Conservation (phyloP, 2,329 filamentous ascomycete species). For the Trichoderma citrinoviride region DNA sequence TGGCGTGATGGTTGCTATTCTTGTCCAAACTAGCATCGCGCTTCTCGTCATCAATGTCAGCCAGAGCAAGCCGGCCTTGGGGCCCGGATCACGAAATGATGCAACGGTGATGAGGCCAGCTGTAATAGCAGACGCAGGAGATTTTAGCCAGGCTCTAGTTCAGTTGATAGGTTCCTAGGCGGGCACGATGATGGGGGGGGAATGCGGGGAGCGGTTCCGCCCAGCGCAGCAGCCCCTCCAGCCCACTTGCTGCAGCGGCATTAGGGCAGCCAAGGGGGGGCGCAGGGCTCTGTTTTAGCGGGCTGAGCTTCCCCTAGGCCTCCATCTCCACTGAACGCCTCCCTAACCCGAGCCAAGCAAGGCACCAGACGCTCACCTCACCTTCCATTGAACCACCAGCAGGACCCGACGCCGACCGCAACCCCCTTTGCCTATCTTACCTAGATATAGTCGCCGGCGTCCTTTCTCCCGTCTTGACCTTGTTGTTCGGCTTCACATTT, state of each 20-base stretch:
- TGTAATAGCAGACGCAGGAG: too few species aligned
- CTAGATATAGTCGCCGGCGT: too few species aligned
- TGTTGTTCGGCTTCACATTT: too few species aligned
- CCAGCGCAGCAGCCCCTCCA: background rate
- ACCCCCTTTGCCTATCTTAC: background rate
- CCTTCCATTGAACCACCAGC: too few species aligned
- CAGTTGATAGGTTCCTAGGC: background rate
- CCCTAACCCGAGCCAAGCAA: too few species aligned
- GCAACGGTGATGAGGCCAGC: constrained; percentile 10
- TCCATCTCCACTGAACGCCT: background rate
- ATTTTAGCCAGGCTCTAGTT: too few species aligned
- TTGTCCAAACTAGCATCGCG: too few species aligned
- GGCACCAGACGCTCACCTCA: too few species aligned
- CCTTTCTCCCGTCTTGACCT: too few species aligned
- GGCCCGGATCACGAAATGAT: constrained; percentile 1
- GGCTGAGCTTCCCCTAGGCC: background rate
- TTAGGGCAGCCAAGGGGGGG: background rate
- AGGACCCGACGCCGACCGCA: background rate
- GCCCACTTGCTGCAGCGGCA: too few species aligned
- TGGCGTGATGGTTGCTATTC: too few species aligned
- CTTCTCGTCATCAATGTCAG: background rate
- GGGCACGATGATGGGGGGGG: background rate
- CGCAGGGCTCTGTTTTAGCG: background rate
- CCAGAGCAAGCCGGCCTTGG: background rate
- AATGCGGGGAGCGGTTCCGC: constrained; percentile 14